Percentiles rank a stretch among this genome's conserved stretches.
phyloP scores from a whole-genome alignment of 257 asterid genomes.

The Capsicum baccatum region DNA sequence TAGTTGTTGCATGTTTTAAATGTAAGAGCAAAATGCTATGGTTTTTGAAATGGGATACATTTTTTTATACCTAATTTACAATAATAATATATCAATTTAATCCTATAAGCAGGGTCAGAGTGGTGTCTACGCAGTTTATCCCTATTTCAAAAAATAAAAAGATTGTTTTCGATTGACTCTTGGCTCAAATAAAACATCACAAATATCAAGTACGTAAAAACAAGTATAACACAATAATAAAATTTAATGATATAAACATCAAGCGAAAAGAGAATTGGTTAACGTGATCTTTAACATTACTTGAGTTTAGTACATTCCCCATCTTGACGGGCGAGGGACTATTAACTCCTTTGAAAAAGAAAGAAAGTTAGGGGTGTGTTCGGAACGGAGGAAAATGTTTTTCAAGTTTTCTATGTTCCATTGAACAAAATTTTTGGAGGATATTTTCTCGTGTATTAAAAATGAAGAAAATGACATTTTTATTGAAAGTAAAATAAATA shows the following conservation, averaged over 20 bases:
- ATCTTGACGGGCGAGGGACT: neutral
- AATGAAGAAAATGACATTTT: neutral
- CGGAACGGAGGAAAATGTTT: neutral
- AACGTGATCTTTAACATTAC: neutral
- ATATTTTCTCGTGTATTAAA: neutral
- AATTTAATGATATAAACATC: neutral
- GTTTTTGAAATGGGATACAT: neutral
- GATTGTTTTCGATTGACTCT: neutral
- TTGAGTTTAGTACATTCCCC: neutral
- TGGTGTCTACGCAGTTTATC: neutral
- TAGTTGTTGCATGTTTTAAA: neutral
- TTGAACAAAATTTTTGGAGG: neutral
- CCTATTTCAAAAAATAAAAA: neutral
- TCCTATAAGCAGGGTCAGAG: neutral
- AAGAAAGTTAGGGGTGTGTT: neutral
- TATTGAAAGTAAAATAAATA: neutral
- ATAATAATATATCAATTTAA: neutral
- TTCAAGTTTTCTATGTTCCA: neutral
- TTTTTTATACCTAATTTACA: neutral
- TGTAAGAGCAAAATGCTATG: neutral
- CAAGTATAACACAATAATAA: neutral
- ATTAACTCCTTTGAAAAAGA: neutral
- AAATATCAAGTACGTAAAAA: neutral
- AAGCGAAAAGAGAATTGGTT: neutral
- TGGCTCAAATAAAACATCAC: fast-evolving